Conservation (phyloP, 441 rosid species). For the Capsella rubella region DNA sequence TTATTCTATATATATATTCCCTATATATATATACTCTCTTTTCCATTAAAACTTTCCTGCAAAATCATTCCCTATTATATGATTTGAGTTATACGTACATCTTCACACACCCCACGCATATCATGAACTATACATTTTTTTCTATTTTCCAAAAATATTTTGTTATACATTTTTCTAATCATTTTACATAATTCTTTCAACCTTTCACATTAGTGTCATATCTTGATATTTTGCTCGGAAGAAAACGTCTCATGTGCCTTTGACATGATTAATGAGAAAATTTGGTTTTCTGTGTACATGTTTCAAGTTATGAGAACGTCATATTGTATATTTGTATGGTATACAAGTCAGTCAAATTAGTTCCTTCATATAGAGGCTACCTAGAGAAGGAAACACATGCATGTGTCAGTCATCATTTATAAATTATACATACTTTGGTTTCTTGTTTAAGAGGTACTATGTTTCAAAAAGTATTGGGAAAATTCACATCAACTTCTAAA, state of each 20-base stretch:
- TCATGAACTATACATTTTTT: too few relatives aligned
- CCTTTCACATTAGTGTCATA: constrained; percentile 4
- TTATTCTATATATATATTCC: too few relatives aligned
- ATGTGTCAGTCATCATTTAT: background rate
- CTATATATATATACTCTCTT: too few relatives aligned
- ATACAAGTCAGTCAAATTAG: background rate
- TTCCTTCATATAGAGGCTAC: background rate
- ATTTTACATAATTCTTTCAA: too few relatives aligned
- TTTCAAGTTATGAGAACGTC: constrained; percentile 10
- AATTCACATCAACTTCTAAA: constrained; percentile 22
- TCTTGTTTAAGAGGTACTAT: background rate
- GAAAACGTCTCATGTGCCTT: constrained; percentile 18
- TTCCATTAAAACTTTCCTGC: too few relatives aligned
- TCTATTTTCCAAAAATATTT: too few relatives aligned
- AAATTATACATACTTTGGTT: background rate
- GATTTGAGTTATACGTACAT: too few relatives aligned
- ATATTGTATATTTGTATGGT: constrained; percentile 1
- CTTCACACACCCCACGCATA: too few relatives aligned
- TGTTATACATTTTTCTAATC: too few relatives aligned
- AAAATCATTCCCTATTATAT: too few relatives aligned
- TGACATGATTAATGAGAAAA: background rate
- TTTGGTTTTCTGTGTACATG: background rate
- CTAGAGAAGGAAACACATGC: constrained; percentile 19
- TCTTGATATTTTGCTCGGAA: background rate
- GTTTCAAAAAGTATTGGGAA: background rate